Base-by-base conservation (phyloP, 495 filamentous ascomycete genomes). In the Aspergillus sclerotiicarbonarius region DNA sequence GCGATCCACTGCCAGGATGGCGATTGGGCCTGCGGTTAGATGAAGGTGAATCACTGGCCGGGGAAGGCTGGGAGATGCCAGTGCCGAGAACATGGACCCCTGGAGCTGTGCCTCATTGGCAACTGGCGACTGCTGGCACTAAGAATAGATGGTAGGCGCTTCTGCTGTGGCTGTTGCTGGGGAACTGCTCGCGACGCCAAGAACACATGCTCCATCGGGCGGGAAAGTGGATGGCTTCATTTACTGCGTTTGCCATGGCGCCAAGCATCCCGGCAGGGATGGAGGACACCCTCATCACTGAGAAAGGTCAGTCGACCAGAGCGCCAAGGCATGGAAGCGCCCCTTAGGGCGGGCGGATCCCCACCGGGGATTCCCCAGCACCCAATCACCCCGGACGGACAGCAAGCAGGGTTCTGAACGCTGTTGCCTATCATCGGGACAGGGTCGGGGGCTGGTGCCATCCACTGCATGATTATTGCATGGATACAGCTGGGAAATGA, bases 21-120 rank as follows among this genome's bases (percentile, higher is more conserved):
- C 39, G 29, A 61, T 61, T 61, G 58, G 53, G 29, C 46, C 48
- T 51, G 39, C 2, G 46, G 46, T 50, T 13, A 18, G 13, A 33
- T 33, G 33, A 51, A 6, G 15, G 16, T 35, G 33, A 37, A 53
- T 39, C 51, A 53, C 30, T 50, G 18, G 47, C 31, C 47, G 47
- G 47, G 13, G 13, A 13, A n/a, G 2, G 37, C 37, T 15, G 37
- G 10, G 12, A 13, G 10, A 41, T 13, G 12, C 10, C 37, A 15
- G 37, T 15, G 25, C 25, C 25, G 25, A 25, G 25, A 2, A 25
- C 25, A 3, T 25, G 5, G 25, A 25, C 25, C 25, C 25, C 25
- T 25, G 25, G 25, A 25, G 25, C 25, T 25, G 5, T 25, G 25
- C 25, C 2, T 25, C 25, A 25, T 25, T 25, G 25, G 25, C 25